Evolutionary conservation across 2,329 filamentous ascomycete genomes (phyloP).

Genomic region (Neospermospora avenae): DNA sequence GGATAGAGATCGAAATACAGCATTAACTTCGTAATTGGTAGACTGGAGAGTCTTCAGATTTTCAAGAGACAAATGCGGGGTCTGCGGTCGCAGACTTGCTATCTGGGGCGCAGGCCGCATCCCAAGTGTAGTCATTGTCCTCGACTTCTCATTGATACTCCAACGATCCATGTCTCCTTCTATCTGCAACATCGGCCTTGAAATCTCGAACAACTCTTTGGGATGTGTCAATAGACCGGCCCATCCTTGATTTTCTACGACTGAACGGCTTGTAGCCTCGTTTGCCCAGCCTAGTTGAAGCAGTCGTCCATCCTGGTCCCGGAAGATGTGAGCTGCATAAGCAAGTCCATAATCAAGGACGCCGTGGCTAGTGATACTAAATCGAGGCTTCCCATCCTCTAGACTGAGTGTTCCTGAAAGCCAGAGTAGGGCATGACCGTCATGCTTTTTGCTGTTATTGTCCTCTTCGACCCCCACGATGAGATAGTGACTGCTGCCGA

Average conservation of each 20-base stretch:
- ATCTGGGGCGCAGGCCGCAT: constrained; percentile 22
- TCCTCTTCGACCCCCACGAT: constrained; percentile 24
- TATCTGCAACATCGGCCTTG: constrained; percentile 9
- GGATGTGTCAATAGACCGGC: constrained; percentile 23
- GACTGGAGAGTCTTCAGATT: constrained; percentile 9
- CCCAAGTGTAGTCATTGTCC: constrained; percentile 23
- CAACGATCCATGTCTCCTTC: constrained; percentile 12
- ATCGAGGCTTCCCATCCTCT: constrained; percentile 20
- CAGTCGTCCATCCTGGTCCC: constrained; percentile 18
- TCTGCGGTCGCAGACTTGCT: not conserved
- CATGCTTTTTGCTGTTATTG: constrained; percentile 13
- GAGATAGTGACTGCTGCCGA: constrained; percentile 24
- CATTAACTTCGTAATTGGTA: constrained; percentile 17
- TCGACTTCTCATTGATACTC: constrained; percentile 13
- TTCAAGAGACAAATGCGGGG: not conserved
- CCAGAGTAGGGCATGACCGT: constrained; percentile 16
- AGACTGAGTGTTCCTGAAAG: constrained; percentile 16
- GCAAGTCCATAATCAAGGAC: constrained; percentile 21
- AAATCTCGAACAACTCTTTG: constrained; percentile 24
- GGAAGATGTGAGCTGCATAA: constrained; percentile 25
- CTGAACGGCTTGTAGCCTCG: constrained; percentile 13
- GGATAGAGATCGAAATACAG: constrained; percentile 13
- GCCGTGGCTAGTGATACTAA: constrained; percentile 21
- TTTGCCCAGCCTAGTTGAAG: constrained; percentile 26
- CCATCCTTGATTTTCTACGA: constrained; percentile 22